Percentiles rank a stretch among this genome's conserved stretches.
Conservation (phyloP, 306 rosid genomes). For the Lupinus albus region DNA sequence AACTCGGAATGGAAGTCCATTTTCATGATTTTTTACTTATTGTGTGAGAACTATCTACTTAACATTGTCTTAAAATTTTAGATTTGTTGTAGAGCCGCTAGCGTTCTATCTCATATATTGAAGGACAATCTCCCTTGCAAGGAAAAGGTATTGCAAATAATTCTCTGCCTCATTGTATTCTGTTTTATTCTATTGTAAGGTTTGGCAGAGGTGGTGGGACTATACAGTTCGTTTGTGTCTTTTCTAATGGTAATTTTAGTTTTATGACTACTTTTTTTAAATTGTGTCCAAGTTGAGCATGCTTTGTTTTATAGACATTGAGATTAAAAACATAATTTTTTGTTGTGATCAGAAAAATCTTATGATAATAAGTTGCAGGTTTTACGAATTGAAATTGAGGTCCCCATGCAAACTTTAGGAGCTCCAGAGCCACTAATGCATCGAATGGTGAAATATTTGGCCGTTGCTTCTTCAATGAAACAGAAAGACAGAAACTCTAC, state of each 20-base stretch:
- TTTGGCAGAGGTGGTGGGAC: conserved; percentile 5
- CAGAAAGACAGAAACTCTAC: conserved; percentile 68
- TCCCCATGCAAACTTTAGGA: conserved; percentile 74
- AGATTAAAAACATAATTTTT: conserved; percentile 10
- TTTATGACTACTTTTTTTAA: background rate
- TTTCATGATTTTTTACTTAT: conserved; percentile 12
- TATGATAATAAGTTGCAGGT: conserved; percentile 57
- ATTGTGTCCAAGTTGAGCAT: background rate
- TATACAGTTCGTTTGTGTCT: conserved; percentile 12
- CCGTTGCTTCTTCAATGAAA: conserved; percentile 82
- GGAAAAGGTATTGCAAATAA: conserved; percentile 72
- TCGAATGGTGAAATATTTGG: conserved; percentile 83
- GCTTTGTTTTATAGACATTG: conserved; percentile 8
- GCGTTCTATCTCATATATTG: conserved; percentile 88
- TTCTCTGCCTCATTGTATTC: conserved; percentile 27
- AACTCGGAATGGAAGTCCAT: conserved; percentile 1
- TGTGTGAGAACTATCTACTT: conserved; percentile 33
- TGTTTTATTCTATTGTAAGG: conserved; percentile 29
- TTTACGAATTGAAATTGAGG: conserved; percentile 77
- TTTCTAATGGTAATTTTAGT: conserved; percentile 10
- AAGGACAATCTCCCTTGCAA: conserved; percentile 85
- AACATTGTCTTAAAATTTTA: conserved; percentile 47
- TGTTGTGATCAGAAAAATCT: conserved; percentile 33
- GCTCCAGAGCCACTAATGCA: conserved; percentile 85
- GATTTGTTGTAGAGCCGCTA: conserved; percentile 95